Conservation (phyloP, 441 rosid species). For the Monsonia emarginata region DNA sequence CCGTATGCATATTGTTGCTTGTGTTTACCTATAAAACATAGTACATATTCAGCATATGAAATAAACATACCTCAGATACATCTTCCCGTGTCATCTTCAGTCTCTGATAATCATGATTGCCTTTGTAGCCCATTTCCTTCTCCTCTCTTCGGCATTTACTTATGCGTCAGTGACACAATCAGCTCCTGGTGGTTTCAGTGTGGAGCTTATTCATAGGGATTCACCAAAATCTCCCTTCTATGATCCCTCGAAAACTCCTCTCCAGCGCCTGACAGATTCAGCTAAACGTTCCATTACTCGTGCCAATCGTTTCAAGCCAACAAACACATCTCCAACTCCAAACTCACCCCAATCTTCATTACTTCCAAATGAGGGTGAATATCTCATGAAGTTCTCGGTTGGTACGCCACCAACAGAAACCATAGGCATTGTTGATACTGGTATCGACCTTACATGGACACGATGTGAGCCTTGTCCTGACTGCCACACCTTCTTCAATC, state of each 20-base stretch:
- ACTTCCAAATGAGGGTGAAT: constrained; percentile 6
- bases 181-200: constrained; percentile 18
- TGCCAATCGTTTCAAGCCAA: not conserved
- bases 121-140: not conserved
- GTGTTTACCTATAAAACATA: too few species aligned
- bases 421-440: constrained; percentile 25
- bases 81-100: not conserved
- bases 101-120: not conserved
- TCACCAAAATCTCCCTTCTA: constrained; percentile 27
- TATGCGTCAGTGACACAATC: not conserved
- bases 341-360: not conserved
- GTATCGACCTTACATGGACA: constrained; percentile 33
- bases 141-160: not conserved
- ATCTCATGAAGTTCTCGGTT: constrained; percentile 25
- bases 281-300: constrained; percentile 15
- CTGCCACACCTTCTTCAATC: constrained; percentile 24
- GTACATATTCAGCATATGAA: too few species aligned
- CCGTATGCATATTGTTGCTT: too few species aligned
- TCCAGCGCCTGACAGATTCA: constrained; percentile 11
- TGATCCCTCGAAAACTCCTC: constrained; percentile 10
- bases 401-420: constrained; percentile 23
- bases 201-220: constrained; percentile 35
- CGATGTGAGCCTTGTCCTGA: constrained; percentile 27
- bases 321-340: not conserved
- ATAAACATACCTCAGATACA: not conserved